Evolutionary conservation across 2,329 filamentous ascomycete species (phyloP).

Genomic region (Calonectria fujianensis): DNA sequence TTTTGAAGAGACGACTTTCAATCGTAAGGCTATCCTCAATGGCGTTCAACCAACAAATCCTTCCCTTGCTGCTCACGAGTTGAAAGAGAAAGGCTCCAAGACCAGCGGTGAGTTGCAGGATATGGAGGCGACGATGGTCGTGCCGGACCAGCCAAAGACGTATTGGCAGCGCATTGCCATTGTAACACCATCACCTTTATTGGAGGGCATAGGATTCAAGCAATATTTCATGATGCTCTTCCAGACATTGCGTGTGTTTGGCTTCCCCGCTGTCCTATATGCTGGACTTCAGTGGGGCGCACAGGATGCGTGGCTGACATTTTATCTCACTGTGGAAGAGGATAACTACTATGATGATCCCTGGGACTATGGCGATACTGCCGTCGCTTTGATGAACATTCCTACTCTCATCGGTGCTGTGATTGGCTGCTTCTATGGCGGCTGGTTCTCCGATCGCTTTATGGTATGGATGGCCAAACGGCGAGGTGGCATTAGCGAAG

Average conservation of each 20-base stretch:
- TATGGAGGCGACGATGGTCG: not conserved
- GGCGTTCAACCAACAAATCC: not conserved
- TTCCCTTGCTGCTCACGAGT: not conserved
- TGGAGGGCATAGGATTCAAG: constrained; percentile 28
- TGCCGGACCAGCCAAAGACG: constrained; percentile 28
- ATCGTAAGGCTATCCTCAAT: constrained; percentile 30
- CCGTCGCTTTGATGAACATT: constrained; percentile 39
- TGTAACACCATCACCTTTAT: constrained; percentile 29
- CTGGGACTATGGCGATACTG: constrained; percentile 35
- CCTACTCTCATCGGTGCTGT: constrained; percentile 36
- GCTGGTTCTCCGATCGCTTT: constrained; percentile 36
- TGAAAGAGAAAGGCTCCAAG: not conserved
- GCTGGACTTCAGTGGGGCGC: constrained; percentile 38
- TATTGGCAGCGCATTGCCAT: constrained; percentile 39
- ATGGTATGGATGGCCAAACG: constrained; percentile 31
- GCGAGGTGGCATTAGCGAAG: constrained; percentile 36
- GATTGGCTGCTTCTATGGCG: constrained; percentile 34
- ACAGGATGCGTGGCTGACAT: constrained; percentile 36
- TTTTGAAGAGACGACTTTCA: constrained; percentile 34
- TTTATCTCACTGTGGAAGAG: constrained; percentile 37
- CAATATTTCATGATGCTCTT: constrained; percentile 33
- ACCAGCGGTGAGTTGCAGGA: constrained; percentile 17
- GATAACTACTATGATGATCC: constrained; percentile 39
- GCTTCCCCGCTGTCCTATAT: constrained; percentile 33
- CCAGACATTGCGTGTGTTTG: constrained; percentile 34